Evolutionary conservation across 2,329 filamentous ascomycete species (phyloP).

Genomic region (Lasiodiplodia hormozganensis): DNA sequence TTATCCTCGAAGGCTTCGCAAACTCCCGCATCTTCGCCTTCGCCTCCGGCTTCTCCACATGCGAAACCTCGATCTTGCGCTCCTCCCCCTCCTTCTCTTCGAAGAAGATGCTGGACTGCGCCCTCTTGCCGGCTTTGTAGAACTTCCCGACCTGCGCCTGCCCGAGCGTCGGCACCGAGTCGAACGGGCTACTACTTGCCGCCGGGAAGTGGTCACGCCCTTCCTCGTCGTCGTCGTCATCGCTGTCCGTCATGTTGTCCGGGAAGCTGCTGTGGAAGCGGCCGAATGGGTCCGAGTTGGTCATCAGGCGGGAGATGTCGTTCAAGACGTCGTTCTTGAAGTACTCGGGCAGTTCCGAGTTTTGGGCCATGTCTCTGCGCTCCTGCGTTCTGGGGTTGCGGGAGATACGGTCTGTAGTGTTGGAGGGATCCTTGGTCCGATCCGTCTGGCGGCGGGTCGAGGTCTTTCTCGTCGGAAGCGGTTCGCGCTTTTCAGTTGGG

Average conservation of each 20-base stretch:
- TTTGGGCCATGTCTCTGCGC: background rate
- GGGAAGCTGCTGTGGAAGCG: constrained; percentile 6
- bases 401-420: background rate
- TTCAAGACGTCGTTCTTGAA: constrained; percentile 7
- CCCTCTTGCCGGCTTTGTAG: constrained; percentile 3
- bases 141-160: background rate
- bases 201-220: background rate
- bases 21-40: background rate
- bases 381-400: background rate
- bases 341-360: background rate
- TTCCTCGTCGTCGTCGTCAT: background rate
- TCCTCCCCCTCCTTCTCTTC: background rate
- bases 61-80: constrained; percentile 39
- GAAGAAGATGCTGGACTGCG: constrained; percentile 16
- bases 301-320: constrained; percentile 16
- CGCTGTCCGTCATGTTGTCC: background rate
- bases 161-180: background rate
- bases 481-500: background rate
- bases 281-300: constrained; percentile 5
- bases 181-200: background rate
- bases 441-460: background rate
- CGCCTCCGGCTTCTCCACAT: constrained; percentile 44
- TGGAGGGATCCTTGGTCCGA: background rate
- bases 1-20: background rate
- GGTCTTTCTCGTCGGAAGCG: background rate